phyloP scores from a whole-genome alignment of 495 filamentous ascomycete genomes.

The Aspergillus taichungensis region DNA sequence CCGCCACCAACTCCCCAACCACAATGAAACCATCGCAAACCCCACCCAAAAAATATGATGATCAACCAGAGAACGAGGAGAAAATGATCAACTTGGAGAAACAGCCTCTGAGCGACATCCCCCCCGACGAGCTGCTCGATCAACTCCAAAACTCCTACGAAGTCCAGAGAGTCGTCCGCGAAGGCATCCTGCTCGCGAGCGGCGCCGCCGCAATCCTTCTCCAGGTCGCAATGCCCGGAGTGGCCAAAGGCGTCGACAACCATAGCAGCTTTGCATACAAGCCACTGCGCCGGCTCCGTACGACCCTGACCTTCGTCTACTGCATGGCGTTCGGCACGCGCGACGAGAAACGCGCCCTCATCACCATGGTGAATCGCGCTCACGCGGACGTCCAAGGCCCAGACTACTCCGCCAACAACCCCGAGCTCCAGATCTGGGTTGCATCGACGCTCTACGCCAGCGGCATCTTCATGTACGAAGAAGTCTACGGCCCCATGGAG shows the following conservation, averaged over 20 bases:
- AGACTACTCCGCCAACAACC: conserved; percentile 12
- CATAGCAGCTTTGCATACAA: conserved; percentile 31
- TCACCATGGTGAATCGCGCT: conserved; percentile 22
- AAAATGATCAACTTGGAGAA: no score
- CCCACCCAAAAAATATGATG: no score
- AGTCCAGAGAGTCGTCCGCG: no score
- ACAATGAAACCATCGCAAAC: no score
- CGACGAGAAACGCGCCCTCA: conserved; percentile 20
- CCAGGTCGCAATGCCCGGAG: conserved; percentile 28
- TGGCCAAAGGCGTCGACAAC: conserved; percentile 16
- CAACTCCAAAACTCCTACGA: no score
- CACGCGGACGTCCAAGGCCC: conserved; percentile 4
- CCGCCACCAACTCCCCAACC: no score
- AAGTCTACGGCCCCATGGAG: conserved; percentile 3
- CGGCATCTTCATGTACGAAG: conserved; percentile 5
- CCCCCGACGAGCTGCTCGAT: no score
- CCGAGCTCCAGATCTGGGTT: conserved; percentile 16
- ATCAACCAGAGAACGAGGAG: no score
- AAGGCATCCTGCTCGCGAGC: conserved; percentile 10
- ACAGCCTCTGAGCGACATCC: no score
- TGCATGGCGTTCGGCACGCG: conserved; percentile 27
- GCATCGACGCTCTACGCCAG: conserved; percentile 13
- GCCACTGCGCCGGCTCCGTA: conserved; percentile 26
- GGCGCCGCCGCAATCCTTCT: conserved; percentile 27
- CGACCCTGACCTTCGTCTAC: conserved; percentile 31